A percentile compares a stretch with the other conserved stretches of the same genome.
Evolutionary conservation across 352 stramenopile species (phyloP).

Genomic region (Pythium volutum): DNA sequence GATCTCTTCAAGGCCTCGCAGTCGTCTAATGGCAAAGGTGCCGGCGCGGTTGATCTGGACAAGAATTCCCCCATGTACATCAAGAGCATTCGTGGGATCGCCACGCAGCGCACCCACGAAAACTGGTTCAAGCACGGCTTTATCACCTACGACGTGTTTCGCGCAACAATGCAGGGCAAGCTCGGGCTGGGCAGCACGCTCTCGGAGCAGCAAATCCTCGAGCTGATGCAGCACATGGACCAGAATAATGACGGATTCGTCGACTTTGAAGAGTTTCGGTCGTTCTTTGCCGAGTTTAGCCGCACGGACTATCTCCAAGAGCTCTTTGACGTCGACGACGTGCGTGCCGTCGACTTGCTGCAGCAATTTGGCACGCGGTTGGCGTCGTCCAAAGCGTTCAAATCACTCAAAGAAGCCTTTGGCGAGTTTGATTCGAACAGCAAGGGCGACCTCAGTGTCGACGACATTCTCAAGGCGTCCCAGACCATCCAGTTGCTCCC

Average conservation of each 20-base stretch:
- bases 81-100: conserved; percentile 29
- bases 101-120: conserved; percentile 37
- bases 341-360: conserved; percentile 63
- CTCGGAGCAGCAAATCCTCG: conserved; percentile 89
- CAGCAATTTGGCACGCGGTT: conserved; percentile 61
- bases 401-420: conserved; percentile 56
- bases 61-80: conserved; percentile 27
- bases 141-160: conserved; percentile 79
- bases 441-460: conserved; percentile 36
- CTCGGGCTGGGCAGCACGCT: conserved; percentile 58
- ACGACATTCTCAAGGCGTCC: conserved; percentile 53
- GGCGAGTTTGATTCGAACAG: conserved; percentile 42
- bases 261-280: conserved; percentile 87
- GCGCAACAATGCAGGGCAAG: conserved; percentile 61
- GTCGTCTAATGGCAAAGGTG: conserved; percentile 16
- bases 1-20: conserved; percentile 47
- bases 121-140: conserved; percentile 47
- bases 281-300: conserved; percentile 83
- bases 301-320: conserved; percentile 67
- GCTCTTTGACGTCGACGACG: conserved; percentile 75
- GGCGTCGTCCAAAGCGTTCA: conserved; percentile 38
- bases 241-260: conserved; percentile 89
- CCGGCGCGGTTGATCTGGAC: conserved; percentile 18
- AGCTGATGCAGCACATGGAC: conserved; percentile 92
- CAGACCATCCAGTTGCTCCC: conserved; percentile 50